These are phyloP conservation scores for Arthrobotrys entomopaga DNA, from an alignment of 2,329 filamentous ascomycete genomes.

Conservation along the genomic window DNA sequence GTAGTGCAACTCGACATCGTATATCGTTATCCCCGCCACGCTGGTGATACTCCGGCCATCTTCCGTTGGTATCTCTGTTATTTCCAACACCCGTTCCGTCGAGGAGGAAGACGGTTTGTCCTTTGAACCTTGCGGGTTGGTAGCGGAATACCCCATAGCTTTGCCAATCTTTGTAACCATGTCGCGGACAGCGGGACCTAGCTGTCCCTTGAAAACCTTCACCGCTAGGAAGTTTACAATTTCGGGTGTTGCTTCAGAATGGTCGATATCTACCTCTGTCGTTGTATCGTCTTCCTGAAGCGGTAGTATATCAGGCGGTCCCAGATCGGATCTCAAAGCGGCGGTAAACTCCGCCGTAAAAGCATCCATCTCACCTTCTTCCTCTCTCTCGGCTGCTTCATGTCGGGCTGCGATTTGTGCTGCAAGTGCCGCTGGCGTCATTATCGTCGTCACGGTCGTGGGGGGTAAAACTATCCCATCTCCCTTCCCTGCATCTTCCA, in stretches of 20 bases:
- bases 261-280: slow-evolving; percentile 51
- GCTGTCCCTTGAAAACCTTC: slow-evolving; percentile 50
- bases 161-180: slow-evolving; percentile 53
- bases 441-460: no score
- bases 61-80: slow-evolving; percentile 49
- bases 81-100: slow-evolving; percentile 26
- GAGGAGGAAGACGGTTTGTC: background rate
- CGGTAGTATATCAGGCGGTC: slow-evolving; percentile 4
- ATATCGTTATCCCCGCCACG: slow-evolving; percentile 52
- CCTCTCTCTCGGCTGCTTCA: background rate
- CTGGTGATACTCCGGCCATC: slow-evolving; percentile 47
- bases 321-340: slow-evolving; percentile 40
- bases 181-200: slow-evolving; percentile 46
- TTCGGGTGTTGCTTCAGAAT: slow-evolving; percentile 48
- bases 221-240: slow-evolving; percentile 54
- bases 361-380: slow-evolving; percentile 38
- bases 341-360: slow-evolving; percentile 50
- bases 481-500: slow-evolving; percentile 39
- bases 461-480: slow-evolving; percentile 21
- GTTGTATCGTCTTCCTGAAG: slow-evolving; percentile 46
- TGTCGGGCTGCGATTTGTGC: background rate
- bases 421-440: background rate
- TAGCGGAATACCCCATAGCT: slow-evolving; percentile 42
- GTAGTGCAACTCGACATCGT: slow-evolving; percentile 52
- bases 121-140: background rate